Conservation (phyloP, 2,329 filamentous ascomycete species). For the Basipetospora sp. region DNA sequence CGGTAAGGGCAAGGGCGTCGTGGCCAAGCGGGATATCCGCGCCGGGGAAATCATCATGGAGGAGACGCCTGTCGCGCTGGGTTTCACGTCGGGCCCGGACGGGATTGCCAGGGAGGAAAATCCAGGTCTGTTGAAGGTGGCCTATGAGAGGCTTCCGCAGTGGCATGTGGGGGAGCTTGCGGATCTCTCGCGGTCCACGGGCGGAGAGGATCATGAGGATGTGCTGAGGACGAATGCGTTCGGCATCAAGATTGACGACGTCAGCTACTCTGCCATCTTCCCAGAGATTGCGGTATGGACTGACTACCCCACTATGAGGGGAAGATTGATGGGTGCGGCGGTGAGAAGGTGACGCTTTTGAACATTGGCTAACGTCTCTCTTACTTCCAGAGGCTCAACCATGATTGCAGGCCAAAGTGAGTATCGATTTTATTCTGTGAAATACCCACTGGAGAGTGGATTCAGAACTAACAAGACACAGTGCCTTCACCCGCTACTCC, state of each 20-base stretch:
- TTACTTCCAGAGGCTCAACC: slow-evolving; percentile 10
- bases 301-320: no score
- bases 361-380: background rate
- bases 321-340: background rate
- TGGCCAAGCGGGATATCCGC: slow-evolving; percentile 19
- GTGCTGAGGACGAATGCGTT: slow-evolving; percentile 22
- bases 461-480: slow-evolving; percentile 6
- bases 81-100: slow-evolving; percentile 12
- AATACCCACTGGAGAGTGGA: no score
- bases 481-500: slow-evolving; percentile 16
- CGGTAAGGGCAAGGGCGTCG: slow-evolving; percentile 19
- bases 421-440: slow-evolving; percentile 1
- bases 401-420: slow-evolving; percentile 17
- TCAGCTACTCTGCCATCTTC: slow-evolving; percentile 13
- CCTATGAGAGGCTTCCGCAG: slow-evolving; percentile 15
- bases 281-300: slow-evolving; percentile 13
- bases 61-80: slow-evolving; percentile 15
- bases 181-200: slow-evolving; percentile 13
- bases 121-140: slow-evolving; percentile 13
- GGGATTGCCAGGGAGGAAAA: slow-evolving; percentile 1
- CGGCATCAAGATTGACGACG: slow-evolving; percentile 12
- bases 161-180: slow-evolving; percentile 13
- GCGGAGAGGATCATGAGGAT: slow-evolving; percentile 17
- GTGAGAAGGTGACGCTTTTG: background rate
- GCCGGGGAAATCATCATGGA: slow-evolving; percentile 21